These are phyloP conservation scores for Penicillium oxalicum DNA, from an alignment of 2,329 filamentous ascomycete species.

Conservation along the genomic window DNA sequence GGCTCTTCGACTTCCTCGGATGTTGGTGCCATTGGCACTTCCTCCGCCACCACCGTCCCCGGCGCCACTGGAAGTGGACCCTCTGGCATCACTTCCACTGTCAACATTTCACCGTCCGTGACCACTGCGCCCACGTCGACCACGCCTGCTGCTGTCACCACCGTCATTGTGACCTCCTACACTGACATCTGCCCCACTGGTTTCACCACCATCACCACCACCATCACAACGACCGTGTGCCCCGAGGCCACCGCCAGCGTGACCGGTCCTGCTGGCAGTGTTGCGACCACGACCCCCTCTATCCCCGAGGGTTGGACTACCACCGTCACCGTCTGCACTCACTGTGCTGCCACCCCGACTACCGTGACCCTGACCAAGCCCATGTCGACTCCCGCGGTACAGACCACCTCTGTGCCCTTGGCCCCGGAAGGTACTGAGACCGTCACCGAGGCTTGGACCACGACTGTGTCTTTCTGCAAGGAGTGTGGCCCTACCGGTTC, in stretches of 20 bases:
- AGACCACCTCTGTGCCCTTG: conserved; percentile 7
- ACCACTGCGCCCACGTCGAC: conserved; percentile 15
- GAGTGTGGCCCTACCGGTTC: conserved; percentile 17
- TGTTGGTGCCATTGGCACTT: neutral
- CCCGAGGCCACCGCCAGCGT: conserved; percentile 30
- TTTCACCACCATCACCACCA: conserved; percentile 37
- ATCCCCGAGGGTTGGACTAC: conserved; percentile 38
- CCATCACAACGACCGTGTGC: conserved; percentile 35
- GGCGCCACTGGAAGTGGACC: conserved; percentile 8
- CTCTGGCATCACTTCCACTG: conserved; percentile 6
- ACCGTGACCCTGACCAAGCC: conserved; percentile 35
- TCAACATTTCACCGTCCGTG: conserved; percentile 9
- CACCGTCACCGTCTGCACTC: conserved; percentile 36
- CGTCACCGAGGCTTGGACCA: conserved; percentile 14
- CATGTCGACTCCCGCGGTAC: conserved; percentile 10
- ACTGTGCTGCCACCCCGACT: conserved; percentile 35
- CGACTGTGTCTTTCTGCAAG: conserved; percentile 17
- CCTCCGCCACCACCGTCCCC: neutral
- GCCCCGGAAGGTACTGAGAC: conserved; percentile 7
- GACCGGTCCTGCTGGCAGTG: conserved; percentile 11
- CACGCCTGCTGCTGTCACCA: conserved; percentile 27
- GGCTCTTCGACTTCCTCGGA: neutral
- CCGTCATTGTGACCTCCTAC: conserved; percentile 37
- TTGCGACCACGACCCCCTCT: conserved; percentile 16
- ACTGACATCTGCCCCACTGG: conserved; percentile 40